These are phyloP conservation scores for Cladosporium sp. DNA, from an alignment of 2,329 filamentous ascomycete species.

Conservation along the genomic window DNA sequence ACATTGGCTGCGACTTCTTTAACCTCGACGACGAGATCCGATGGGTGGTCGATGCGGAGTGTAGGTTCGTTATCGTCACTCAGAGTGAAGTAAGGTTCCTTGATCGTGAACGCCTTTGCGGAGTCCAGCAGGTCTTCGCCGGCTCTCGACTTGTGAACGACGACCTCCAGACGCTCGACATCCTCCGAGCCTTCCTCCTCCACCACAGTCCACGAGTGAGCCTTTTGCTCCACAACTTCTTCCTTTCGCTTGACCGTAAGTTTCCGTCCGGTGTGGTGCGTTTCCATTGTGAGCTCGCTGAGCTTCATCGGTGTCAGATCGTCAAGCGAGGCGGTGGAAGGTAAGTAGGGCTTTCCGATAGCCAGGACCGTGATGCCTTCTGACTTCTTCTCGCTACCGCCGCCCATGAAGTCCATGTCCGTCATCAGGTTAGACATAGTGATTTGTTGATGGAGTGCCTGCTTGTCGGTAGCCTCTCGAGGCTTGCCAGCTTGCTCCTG, in stretches of 20 bases:
- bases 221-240: constrained; percentile 16
- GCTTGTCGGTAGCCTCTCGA: constrained; percentile 3
- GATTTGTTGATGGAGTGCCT: constrained; percentile 4
- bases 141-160: constrained; percentile 28
- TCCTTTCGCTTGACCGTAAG: constrained; percentile 18
- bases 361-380: constrained; percentile 5
- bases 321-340: constrained; percentile 7
- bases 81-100: constrained; percentile 28
- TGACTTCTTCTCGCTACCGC: neutral
- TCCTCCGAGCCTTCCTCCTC: constrained; percentile 23
- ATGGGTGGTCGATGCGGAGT: constrained; percentile 25
- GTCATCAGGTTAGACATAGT: constrained; percentile 6
- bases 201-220: constrained; percentile 26
- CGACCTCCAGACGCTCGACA: constrained; percentile 21
- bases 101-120: constrained; percentile 19
- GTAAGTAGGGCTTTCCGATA: constrained; percentile 10
- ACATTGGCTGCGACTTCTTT: neutral
- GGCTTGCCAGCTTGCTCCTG: neutral
- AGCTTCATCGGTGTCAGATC: constrained; percentile 12
- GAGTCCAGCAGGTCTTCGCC: constrained; percentile 31
- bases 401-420: constrained; percentile 10
- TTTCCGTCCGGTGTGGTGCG: constrained; percentile 17
- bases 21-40: constrained; percentile 17
- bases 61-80: constrained; percentile 23
- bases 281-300: constrained; percentile 15